Percentiles rank a stretch among this genome's conserved stretches.
Conservation (phyloP, 805 yeast species). For the Yarrowia sp. region DNA sequence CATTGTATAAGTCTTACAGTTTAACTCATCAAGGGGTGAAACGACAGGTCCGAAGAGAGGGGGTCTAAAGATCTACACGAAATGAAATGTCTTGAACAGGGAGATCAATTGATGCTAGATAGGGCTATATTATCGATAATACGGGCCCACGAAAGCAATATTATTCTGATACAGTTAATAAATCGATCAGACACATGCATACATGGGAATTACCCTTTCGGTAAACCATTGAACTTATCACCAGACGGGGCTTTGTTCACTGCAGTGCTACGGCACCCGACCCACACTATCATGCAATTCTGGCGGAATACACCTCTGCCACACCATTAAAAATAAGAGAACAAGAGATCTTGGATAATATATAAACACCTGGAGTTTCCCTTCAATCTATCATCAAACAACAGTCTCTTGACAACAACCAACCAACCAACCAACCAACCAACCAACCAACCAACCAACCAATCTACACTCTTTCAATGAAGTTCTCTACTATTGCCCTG, state of each 20-base stretch:
- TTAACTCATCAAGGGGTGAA: background rate
- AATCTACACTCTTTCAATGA: background rate
- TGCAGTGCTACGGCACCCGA: background rate
- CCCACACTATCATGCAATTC: background rate
- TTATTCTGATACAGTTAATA: background rate
- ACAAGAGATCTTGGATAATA: background rate
- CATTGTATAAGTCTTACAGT: no score
- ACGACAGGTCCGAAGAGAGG: background rate
- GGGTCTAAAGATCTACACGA: background rate
- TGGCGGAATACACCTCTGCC: background rate
- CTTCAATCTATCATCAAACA: background rate
- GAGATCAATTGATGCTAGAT: no score
- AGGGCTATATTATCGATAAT: no score
- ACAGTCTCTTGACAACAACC: background rate
- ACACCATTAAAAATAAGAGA: background rate
- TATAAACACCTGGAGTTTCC: background rate
- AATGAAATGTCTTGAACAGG: no score
- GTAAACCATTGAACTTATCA: background rate
- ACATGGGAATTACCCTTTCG: background rate
- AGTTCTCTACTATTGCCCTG: slow-evolving; percentile 15
- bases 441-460: background rate
- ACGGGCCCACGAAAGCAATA: background rate
- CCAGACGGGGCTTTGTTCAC: background rate
- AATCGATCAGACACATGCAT: background rate
- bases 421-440: background rate